These are phyloP conservation scores for Yamadazyma insecticola DNA, from an alignment of 805 yeast species.

Conservation along the genomic window DNA sequence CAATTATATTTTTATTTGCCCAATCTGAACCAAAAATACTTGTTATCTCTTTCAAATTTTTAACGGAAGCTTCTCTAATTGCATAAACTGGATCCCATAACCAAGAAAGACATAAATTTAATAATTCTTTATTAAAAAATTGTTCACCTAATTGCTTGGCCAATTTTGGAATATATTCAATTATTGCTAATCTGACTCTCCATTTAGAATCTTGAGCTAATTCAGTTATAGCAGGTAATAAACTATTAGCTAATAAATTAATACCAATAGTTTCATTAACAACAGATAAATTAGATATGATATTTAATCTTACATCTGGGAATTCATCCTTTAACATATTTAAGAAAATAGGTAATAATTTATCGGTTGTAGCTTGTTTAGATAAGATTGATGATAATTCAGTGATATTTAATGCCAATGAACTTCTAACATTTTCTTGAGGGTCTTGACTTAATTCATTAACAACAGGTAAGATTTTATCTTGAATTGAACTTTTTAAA, in stretches of 20 bases:
- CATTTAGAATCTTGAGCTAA: slow-evolving; percentile 95
- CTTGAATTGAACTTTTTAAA: slow-evolving; percentile 49
- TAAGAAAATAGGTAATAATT: slow-evolving; percentile 80
- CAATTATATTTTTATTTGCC: slow-evolving; percentile 82
- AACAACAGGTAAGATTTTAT: slow-evolving; percentile 76
- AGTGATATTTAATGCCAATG: slow-evolving; percentile 84
- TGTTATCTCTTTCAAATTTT: slow-evolving; percentile 73
- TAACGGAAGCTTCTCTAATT: slow-evolving; percentile 93
- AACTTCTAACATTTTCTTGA: slow-evolving; percentile 88
- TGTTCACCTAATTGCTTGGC: slow-evolving; percentile 93
- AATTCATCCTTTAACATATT: slow-evolving; percentile 95
- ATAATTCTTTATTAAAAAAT: slow-evolving; percentile 87
- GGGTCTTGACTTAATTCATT: slow-evolving; percentile 83
- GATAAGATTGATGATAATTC: slow-evolving; percentile 82
- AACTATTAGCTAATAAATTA: slow-evolving; percentile 74
- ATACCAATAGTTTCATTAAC: slow-evolving; percentile 95
- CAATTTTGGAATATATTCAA: slow-evolving; percentile 90
- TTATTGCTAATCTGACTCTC: slow-evolving; percentile 96
- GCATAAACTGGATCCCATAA: slow-evolving; percentile 97
- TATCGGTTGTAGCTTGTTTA: slow-evolving; percentile 76
- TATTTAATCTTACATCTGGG: slow-evolving; percentile 93
- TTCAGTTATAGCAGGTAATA: slow-evolving; percentile 93
- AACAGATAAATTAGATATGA: slow-evolving; percentile 84
- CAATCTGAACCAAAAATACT: slow-evolving; percentile 88
- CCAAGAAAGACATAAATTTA: slow-evolving; percentile 94